These are phyloP conservation scores for Chrysanthemum makinoi DNA, from an alignment of 129 eudicot genomes.

Conservation along the genomic window DNA sequence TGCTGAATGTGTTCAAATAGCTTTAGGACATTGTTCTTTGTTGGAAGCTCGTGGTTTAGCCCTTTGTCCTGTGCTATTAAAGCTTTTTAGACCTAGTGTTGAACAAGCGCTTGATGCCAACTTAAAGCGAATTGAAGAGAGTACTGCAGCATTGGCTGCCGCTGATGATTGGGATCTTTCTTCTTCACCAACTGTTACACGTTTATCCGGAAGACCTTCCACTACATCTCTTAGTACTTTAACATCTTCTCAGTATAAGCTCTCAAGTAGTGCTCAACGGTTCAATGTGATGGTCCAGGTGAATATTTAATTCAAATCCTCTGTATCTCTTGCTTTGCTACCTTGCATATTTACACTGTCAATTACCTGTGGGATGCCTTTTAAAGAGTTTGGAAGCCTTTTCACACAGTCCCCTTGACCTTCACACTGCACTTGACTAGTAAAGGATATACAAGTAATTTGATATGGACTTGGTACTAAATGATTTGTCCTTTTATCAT, in stretches of 20 bases:
- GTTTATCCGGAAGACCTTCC: constrained; percentile 70
- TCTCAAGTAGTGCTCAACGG: constrained; percentile 96
- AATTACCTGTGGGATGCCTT: constrained; percentile 4
- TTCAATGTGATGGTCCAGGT: constrained; percentile 98
- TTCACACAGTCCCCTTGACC: constrained; percentile 10
- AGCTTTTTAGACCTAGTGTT: constrained; percentile 93
- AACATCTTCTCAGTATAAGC: constrained; percentile 59
- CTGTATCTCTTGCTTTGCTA: background rate
- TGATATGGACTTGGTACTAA: constrained; percentile 8
- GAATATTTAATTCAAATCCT: background rate
- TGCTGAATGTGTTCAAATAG: constrained; percentile 98
- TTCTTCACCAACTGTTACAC: constrained; percentile 54
- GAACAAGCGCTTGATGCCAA: constrained; percentile 99
- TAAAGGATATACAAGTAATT: background rate
- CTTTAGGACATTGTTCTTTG: constrained; percentile 93
- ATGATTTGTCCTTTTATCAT: background rate
- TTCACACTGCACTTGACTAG: background rate
- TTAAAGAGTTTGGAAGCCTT: background rate
- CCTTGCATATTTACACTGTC: background rate
- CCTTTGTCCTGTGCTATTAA: constrained; percentile 89
- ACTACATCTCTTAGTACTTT: constrained; percentile 45
- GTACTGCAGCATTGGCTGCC: constrained; percentile 96
- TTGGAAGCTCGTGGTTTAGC: constrained; percentile 90
- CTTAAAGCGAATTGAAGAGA: constrained; percentile 88
- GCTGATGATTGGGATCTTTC: constrained; percentile 98